A percentile compares a stretch with the other conserved stretches of the same genome.
These are phyloP conservation scores for Xanthoconium purpureum DNA, from an alignment of 768 basidiomycete species.

Conservation along the genomic window DNA sequence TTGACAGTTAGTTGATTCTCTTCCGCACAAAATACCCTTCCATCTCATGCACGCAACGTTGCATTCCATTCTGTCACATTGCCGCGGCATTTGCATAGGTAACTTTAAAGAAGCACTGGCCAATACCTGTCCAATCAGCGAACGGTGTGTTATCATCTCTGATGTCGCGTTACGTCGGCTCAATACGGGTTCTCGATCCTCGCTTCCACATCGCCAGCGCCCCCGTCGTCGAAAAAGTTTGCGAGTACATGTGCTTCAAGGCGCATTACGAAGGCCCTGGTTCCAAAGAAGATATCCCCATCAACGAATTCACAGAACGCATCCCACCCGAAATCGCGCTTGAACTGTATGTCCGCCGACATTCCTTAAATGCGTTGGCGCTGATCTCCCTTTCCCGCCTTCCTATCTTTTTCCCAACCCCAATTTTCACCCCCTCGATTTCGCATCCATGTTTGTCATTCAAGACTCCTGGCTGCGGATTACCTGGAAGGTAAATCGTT, in stretches of 20 bases:
- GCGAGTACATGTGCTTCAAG: slow-evolving; percentile 89
- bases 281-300: slow-evolving; percentile 73
- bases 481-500: slow-evolving; percentile 55
- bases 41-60: slow-evolving; percentile 8
- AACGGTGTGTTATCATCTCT: slow-evolving; percentile 51
- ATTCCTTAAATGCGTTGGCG: neutral
- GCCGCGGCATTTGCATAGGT: slow-evolving; percentile 38
- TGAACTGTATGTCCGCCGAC: slow-evolving; percentile 67
- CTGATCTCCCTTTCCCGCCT: slow-evolving; percentile 12
- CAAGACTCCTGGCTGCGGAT: slow-evolving; percentile 59
- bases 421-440: neutral
- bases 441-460: slow-evolving; percentile 4
- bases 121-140: slow-evolving; percentile 65
- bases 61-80: slow-evolving; percentile 8
- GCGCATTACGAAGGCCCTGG: slow-evolving; percentile 68
- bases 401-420: slow-evolving; percentile 4
- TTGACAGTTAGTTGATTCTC: slow-evolving; percentile 48
- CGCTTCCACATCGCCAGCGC: slow-evolving; percentile 36
- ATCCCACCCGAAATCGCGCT: slow-evolving; percentile 84
- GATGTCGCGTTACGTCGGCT: neutral
- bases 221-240: slow-evolving; percentile 79
- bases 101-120: slow-evolving; percentile 72
- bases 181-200: neutral
- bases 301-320: slow-evolving; percentile 74
- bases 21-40: slow-evolving; percentile 5